Conservation (phyloP, 2,329 filamentous ascomycete genomes). For the Aureobasidium mangrovei region DNA sequence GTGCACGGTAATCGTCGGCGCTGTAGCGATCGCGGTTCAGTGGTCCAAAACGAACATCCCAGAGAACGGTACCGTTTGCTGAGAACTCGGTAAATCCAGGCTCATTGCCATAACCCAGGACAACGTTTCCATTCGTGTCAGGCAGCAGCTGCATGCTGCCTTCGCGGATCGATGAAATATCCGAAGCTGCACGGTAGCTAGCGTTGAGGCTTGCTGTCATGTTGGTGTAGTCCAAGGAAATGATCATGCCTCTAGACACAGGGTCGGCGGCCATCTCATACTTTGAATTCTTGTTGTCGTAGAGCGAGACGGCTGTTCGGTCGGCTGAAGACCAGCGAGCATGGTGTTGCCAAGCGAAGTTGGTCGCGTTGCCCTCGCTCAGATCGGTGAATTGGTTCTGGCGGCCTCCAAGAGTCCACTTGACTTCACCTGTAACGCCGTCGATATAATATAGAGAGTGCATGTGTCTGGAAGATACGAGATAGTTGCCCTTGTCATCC, state of each 20-base stretch:
- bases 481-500: constrained; percentile 37
- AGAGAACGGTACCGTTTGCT: constrained; percentile 40
- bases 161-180: constrained; percentile 35
- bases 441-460: constrained; percentile 38
- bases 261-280: neutral
- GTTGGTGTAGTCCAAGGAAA: neutral
- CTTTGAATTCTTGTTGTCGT: constrained; percentile 44
- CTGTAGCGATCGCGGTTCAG: neutral
- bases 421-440: constrained; percentile 33
- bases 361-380: constrained; percentile 21
- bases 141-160: constrained; percentile 45
- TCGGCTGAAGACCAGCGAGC: constrained; percentile 24
- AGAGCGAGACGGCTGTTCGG: constrained; percentile 40
- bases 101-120: constrained; percentile 47
- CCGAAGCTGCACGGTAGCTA: neutral
- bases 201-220: neutral
- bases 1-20: constrained; percentile 1
- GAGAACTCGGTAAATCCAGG: constrained; percentile 33
- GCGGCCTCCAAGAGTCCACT: constrained; percentile 42
- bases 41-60: constrained; percentile 40
- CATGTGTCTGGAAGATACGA: constrained; percentile 37
- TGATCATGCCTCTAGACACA: constrained; percentile 1
- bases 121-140: constrained; percentile 39
- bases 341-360: constrained; percentile 29
- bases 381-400: constrained; percentile 30